Conservation (phyloP, 2,329 filamentous ascomycete genomes). For the Juglanconis juglandina region DNA sequence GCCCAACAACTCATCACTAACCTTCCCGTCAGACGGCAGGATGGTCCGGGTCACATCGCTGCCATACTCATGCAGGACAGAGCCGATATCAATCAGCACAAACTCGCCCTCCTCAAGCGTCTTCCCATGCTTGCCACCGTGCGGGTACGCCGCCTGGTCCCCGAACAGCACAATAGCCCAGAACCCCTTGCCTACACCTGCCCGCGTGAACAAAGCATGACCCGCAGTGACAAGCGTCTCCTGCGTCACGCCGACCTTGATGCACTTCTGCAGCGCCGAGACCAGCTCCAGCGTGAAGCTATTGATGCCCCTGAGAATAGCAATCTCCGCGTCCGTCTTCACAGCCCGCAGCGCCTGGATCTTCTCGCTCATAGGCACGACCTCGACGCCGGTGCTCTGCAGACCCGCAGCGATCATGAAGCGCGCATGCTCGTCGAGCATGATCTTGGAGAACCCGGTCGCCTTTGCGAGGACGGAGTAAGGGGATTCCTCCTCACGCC, state of each 20-base stretch:
- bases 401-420: slow-evolving; percentile 30
- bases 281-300: slow-evolving; percentile 27
- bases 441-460: slow-evolving; percentile 23
- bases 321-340: slow-evolving; percentile 27
- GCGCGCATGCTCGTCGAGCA: slow-evolving; percentile 28
- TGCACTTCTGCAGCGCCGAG: slow-evolving; percentile 25
- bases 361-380: slow-evolving; percentile 26
- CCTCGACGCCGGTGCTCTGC: slow-evolving; percentile 24
- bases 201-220: slow-evolving; percentile 23
- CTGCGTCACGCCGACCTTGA: slow-evolving; percentile 25
- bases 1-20: slow-evolving; percentile 24
- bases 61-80: slow-evolving; percentile 26
- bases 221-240: slow-evolving; percentile 23
- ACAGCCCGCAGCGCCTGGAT: slow-evolving; percentile 25
- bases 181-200: slow-evolving; percentile 25
- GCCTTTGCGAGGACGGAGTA: slow-evolving; percentile 24
- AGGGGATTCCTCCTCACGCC: slow-evolving; percentile 26
- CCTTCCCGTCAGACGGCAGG: slow-evolving; percentile 22
- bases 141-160: slow-evolving; percentile 27
- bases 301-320: slow-evolving; percentile 27
- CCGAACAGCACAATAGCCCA: slow-evolving; percentile 30
- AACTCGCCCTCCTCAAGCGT: slow-evolving; percentile 26
- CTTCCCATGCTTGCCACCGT: slow-evolving; percentile 26
- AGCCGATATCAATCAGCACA: slow-evolving; percentile 29
- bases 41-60: slow-evolving; percentile 29